Evolutionary conservation across 176 grass and related monocot species (phyloP).

Genomic region (Tillandsia leiboldiana): DNA sequence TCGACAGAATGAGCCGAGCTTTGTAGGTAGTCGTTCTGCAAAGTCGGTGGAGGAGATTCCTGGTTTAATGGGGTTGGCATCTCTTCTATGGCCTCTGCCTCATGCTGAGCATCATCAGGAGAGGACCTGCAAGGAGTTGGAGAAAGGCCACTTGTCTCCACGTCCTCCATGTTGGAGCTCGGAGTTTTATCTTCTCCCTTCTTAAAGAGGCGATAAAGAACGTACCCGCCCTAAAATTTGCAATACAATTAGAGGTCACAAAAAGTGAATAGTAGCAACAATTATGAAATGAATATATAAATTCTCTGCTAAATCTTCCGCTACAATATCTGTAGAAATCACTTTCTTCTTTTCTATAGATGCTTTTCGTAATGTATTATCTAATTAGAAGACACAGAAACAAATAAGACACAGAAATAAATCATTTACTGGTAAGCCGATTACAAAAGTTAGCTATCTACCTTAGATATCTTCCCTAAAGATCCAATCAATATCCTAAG

Average conservation of each 20-base stretch:
- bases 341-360: neutral
- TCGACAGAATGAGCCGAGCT: constrained; percentile 24
- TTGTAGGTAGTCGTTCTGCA: constrained; percentile 38
- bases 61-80: constrained; percentile 34
- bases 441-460: no score
- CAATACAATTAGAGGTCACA: neutral
- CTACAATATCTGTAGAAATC: neutral
- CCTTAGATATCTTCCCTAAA: neutral
- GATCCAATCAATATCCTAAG: neutral
- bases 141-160: constrained; percentile 57
- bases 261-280: neutral
- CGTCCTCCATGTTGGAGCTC: constrained; percentile 38
- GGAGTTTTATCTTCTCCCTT: constrained; percentile 50
- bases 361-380: neutral
- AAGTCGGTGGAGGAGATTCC: constrained; percentile 40
- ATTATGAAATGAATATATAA: neutral
- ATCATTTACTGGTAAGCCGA: no score
- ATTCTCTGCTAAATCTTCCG: neutral
- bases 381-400: no score
- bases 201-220: constrained; percentile 74
- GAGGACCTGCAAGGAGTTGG: constrained; percentile 56
- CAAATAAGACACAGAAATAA: neutral
- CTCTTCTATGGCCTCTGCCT: constrained; percentile 39
- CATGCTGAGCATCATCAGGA: constrained; percentile 33
- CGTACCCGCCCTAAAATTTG: constrained; percentile 60